phyloP scores from a whole-genome alignment of 208 protist species.

The Wallacemonas rigidus region DNA sequence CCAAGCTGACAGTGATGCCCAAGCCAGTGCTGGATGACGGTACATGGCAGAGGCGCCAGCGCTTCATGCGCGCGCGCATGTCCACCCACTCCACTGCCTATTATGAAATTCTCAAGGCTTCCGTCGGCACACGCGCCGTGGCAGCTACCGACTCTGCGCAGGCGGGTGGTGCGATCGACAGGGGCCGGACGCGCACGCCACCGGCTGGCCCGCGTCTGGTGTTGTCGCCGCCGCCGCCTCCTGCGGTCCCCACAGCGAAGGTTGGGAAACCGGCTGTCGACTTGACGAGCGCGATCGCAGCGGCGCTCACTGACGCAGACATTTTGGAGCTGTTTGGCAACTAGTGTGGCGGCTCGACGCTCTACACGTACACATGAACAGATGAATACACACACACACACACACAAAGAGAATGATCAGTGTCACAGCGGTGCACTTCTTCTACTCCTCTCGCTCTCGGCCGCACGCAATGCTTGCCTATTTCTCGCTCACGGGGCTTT shows the following conservation, averaged over 20 bases:
- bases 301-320: slow-evolving; percentile 67
- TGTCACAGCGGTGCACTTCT: no score
- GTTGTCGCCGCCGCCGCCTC: slow-evolving; percentile 2
- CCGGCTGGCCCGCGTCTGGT: slow-evolving; percentile 5
- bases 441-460: no score
- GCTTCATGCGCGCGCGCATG: slow-evolving; percentile 26
- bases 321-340: slow-evolving; percentile 73
- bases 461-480: no score
- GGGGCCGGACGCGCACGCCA: slow-evolving; percentile 1
- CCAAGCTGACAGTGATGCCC: no score
- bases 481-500: no score
- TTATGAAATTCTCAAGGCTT: slow-evolving; percentile 32
- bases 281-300: slow-evolving; percentile 24
- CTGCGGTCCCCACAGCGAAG: neutral
- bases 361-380: no score
- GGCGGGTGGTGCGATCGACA: neutral
- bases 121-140: neutral
- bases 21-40: slow-evolving; percentile 18
- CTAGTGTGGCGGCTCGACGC: neutral
- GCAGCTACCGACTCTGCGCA: neutral
- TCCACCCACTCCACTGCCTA: slow-evolving; percentile 30
- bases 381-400: no score
- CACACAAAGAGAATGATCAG: no score
- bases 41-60: slow-evolving; percentile 32
- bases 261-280: slow-evolving; percentile 14